Evolutionary conservation across 164 flowering plant genomes (phyloP), one percentile per base, ranked within the genome.

Genomic region (Chimonanthus salicifolius): DNA sequence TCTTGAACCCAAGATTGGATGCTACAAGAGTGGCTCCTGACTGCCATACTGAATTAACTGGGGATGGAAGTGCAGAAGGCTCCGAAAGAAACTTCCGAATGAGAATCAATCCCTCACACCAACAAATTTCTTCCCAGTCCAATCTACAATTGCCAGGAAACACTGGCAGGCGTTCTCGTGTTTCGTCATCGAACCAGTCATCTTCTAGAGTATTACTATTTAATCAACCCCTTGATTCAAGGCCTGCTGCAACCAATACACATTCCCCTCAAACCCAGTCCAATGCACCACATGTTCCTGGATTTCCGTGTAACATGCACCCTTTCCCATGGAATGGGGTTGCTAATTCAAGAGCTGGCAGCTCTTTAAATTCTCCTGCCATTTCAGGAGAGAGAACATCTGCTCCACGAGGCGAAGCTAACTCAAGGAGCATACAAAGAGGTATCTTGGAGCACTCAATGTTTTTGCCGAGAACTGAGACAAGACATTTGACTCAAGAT

Each of bases 371-470:
- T 71, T 74, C 87, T 63, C 64, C 75, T 49, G 74, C 69, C 11
- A 51, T 72, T 62, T 72, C 82, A 13, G 81, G 79, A 49, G 87
- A 78, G 72, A 75, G 83, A 72, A 77, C 79, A 71, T 48, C 79
- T 64, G 44, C 65, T 16, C 74, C 73, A 50, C 79, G 63, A 43
- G 89, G 78, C 44, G 88, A 85, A 72, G 62, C 76, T 68, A 80
- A 74, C 63, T 66, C 86, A 66, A 83, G 88, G 78, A 83, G 70
- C 75, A 49, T 80, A 62, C 75, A 82, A 15, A 79, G 91, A 74
- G 80, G 81, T 74, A 75, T 83, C 18, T 81, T 82, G 62, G 90
- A 89, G 45, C 85, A 85, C 82, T 84, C 88, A 58, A 75, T 86
- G 79, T 84, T 88, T 78, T 50, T 80, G 54, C 83, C 89, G 45